Percentiles rank a stretch among this genome's conserved stretches.
Evolutionary conservation across 148 eudicot genomes (phyloP).

Genomic region (Chenopodium formosanum): DNA sequence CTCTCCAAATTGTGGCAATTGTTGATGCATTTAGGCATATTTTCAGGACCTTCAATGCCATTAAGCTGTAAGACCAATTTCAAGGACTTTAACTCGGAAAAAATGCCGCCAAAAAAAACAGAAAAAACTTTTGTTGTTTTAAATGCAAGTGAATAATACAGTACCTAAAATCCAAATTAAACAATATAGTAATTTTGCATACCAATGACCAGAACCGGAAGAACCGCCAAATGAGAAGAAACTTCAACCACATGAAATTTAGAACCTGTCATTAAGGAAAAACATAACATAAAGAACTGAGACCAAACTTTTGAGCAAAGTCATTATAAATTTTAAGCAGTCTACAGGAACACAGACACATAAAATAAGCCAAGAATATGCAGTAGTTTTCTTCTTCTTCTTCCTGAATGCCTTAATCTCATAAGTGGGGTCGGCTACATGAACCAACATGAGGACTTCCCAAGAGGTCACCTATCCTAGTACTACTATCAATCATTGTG

Average conservation of each 20-base stretch:
- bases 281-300: slow-evolving; percentile 7
- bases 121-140: neutral
- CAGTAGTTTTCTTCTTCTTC: neutral
- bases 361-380: neutral
- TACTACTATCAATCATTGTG: too few species aligned
- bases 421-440: too few species aligned
- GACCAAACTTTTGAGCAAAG: neutral
- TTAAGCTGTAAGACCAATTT: slow-evolving; percentile 42
- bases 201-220: slow-evolving; percentile 95
- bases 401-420: too few species aligned
- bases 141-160: neutral
- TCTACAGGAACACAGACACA: slow-evolving; percentile 1
- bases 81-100: neutral
- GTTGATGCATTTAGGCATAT: slow-evolving; percentile 95
- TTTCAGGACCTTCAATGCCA: slow-evolving; percentile 91
- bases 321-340: neutral
- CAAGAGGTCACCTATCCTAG: too few species aligned
- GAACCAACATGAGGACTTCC: too few species aligned
- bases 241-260: slow-evolving; percentile 97
- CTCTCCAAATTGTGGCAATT: slow-evolving; percentile 89
- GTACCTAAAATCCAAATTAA: neutral
- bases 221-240: slow-evolving; percentile 93
- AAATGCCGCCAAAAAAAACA: neutral
- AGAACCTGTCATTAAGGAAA: slow-evolving; percentile 57
- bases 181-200: slow-evolving; percentile 14